Conservation (phyloP, 2,329 filamentous ascomycete species). For the Onygenales sp. region DNA sequence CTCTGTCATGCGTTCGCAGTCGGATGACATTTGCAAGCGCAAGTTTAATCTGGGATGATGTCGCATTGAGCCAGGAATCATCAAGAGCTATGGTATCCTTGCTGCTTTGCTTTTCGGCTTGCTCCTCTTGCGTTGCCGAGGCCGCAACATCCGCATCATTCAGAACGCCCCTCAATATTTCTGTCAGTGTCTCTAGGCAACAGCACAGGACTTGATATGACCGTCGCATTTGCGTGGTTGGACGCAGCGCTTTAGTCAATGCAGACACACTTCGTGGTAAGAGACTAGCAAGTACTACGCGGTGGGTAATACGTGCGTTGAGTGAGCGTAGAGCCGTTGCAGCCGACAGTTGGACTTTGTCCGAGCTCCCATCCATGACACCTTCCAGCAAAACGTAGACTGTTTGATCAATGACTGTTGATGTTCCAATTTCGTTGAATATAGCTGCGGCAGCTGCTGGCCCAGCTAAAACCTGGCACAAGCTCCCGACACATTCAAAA, state of each 20-base stretch:
- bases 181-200: conserved; percentile 50
- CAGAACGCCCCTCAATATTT: conserved; percentile 36
- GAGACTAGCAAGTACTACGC: conserved; percentile 70
- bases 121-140: conserved; percentile 4
- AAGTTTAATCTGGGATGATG: conserved; percentile 69
- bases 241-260: conserved; percentile 64
- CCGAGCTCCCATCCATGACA: conserved; percentile 53
- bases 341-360: conserved; percentile 62
- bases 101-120: conserved; percentile 18
- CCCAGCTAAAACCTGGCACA: conserved; percentile 40
- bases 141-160: conserved; percentile 32
- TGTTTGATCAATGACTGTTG: conserved; percentile 73
- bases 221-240: conserved; percentile 52
- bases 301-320: conserved; percentile 56
- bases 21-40: conserved; percentile 70
- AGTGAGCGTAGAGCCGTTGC: conserved; percentile 55
- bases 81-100: conserved; percentile 33
- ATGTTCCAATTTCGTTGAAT: conserved; percentile 46
- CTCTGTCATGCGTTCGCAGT: conserved; percentile 59
- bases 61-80: conserved; percentile 67
- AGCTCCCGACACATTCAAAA: conserved; percentile 56
- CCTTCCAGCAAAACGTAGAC: conserved; percentile 72
- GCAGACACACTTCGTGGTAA: conserved; percentile 80
- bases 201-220: conserved; percentile 55
- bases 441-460: conserved; percentile 32